These are phyloP conservation scores for Candida smagusa DNA, from an alignment of 1,139 yeast genomes.

Conservation along the genomic window DNA sequence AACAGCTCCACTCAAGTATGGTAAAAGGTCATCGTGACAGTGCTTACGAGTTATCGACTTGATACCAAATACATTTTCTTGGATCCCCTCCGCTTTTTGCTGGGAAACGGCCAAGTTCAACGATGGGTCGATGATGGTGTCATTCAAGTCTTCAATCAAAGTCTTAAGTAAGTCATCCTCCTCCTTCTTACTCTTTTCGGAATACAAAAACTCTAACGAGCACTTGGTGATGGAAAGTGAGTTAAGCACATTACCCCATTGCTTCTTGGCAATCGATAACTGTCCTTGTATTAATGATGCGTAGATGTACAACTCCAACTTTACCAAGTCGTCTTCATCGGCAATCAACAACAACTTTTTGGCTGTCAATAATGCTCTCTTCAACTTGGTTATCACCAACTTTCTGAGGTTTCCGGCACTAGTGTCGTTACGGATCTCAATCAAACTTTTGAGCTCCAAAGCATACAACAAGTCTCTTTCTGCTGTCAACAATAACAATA, in stretches of 20 bases:
- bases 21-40: slow-evolving; percentile 30
- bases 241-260: slow-evolving; percentile 53
- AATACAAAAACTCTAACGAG: slow-evolving; percentile 50
- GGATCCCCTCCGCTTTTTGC: slow-evolving; percentile 15
- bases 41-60: slow-evolving; percentile 46
- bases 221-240: slow-evolving; percentile 62
- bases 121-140: slow-evolving; percentile 66
- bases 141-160: slow-evolving; percentile 54
- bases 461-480: slow-evolving; percentile 73
- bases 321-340: slow-evolving; percentile 26
- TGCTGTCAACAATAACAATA: slow-evolving; percentile 49
- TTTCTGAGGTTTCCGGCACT: slow-evolving; percentile 39
- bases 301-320: slow-evolving; percentile 60
- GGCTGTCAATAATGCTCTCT: slow-evolving; percentile 53
- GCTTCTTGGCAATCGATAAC: slow-evolving; percentile 52
- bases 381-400: slow-evolving; percentile 64
- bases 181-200: slow-evolving; percentile 9
- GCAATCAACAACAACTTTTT: slow-evolving; percentile 39
- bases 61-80: slow-evolving; percentile 9
- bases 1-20: slow-evolving; percentile 36
- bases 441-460: slow-evolving; percentile 54
- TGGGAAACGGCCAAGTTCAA: slow-evolving; percentile 57
- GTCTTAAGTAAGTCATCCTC: slow-evolving; percentile 33
- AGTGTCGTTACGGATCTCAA: slow-evolving; percentile 50
- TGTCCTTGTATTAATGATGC: slow-evolving; percentile 61